These are phyloP conservation scores for Hypoxylon intermedium DNA, from an alignment of 495 filamentous ascomycete species.

Conservation along the genomic window DNA sequence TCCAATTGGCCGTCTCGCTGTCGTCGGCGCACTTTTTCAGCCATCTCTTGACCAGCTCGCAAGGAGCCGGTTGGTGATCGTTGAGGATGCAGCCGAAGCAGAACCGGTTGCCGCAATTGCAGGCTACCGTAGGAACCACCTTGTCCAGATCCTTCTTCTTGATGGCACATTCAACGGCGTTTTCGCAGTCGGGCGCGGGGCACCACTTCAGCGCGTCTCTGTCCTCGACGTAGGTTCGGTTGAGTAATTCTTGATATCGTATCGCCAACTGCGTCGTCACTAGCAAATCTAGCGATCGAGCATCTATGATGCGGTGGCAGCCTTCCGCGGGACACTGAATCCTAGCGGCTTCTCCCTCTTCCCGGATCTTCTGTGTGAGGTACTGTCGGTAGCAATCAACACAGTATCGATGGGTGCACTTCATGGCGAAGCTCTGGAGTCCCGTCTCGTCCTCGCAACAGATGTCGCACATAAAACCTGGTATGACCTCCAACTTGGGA, in stretches of 20 bases:
- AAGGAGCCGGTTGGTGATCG: slow-evolving; percentile 94
- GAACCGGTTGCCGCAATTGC: slow-evolving; percentile 82
- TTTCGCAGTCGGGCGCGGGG: slow-evolving; percentile 92
- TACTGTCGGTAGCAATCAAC: slow-evolving; percentile 93
- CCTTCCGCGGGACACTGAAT: slow-evolving; percentile 91
- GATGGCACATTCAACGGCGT: slow-evolving; percentile 85
- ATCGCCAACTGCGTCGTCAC: slow-evolving; percentile 75
- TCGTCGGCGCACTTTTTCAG: slow-evolving; percentile 98
- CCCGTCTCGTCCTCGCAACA: slow-evolving; percentile 88
- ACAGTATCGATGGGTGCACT: slow-evolving; percentile 95
- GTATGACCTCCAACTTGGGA: slow-evolving; percentile 71
- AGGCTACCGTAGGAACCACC: slow-evolving; percentile 88
- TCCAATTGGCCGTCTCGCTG: slow-evolving; percentile 98
- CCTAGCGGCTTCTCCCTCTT: slow-evolving; percentile 91
- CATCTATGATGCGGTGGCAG: slow-evolving; percentile 90
- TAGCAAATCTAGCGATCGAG: slow-evolving; percentile 82
- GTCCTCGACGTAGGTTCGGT: slow-evolving; percentile 95
- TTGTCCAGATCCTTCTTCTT: slow-evolving; percentile 83
- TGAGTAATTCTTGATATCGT: slow-evolving; percentile 85
- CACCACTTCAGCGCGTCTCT: slow-evolving; percentile 96
- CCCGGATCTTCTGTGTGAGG: slow-evolving; percentile 86
- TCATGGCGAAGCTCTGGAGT: slow-evolving; percentile 91
- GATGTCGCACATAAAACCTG: slow-evolving; percentile 89
- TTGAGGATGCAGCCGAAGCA: slow-evolving; percentile 95
- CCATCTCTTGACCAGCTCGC: slow-evolving; percentile 92